A percentile compares a stretch with the other conserved stretches of the same genome.
Conservation (phyloP, 192 early-diverging fungal species). For the Gaertneriomyces sp. region DNA sequence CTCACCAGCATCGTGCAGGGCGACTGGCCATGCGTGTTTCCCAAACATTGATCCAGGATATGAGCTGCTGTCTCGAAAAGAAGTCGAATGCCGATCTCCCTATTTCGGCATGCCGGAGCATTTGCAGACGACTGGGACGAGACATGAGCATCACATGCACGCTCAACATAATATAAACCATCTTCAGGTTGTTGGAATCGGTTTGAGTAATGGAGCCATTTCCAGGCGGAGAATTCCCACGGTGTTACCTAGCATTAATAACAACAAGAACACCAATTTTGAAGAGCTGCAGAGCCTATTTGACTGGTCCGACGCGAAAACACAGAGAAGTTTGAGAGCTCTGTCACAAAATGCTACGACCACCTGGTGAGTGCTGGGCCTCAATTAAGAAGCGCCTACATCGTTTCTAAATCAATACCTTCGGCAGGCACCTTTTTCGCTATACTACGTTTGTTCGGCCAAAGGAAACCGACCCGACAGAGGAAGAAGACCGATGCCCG, state of each 20-base stretch:
- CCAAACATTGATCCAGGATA: conserved; percentile 23
- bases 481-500: conserved; percentile 26
- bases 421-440: conserved; percentile 22
- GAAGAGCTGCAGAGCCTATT: conserved; percentile 12
- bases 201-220: conserved; percentile 23
- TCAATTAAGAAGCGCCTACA: neutral
- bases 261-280: neutral
- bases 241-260: neutral
- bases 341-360: neutral
- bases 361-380: neutral
- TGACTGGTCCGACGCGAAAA: conserved; percentile 18
- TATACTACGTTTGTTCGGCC: conserved; percentile 5
- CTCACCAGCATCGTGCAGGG: conserved; percentile 1
- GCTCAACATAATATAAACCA: neutral
- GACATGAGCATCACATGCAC: neutral
- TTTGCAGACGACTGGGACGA: neutral
- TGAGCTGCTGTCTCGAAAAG: conserved; percentile 16
- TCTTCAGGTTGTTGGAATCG: conserved; percentile 21
- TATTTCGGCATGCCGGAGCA: conserved; percentile 26
- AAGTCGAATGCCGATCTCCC: conserved; percentile 22
- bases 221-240: neutral
- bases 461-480: neutral
- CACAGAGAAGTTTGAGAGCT: neutral
- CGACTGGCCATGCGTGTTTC: conserved; percentile 16
- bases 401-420: neutral